Evolutionary conservation across 2,329 filamentous ascomycete genomes (phyloP), one percentile per base, ranked within the genome.

Genomic region (Cordyceps javanica): DNA sequence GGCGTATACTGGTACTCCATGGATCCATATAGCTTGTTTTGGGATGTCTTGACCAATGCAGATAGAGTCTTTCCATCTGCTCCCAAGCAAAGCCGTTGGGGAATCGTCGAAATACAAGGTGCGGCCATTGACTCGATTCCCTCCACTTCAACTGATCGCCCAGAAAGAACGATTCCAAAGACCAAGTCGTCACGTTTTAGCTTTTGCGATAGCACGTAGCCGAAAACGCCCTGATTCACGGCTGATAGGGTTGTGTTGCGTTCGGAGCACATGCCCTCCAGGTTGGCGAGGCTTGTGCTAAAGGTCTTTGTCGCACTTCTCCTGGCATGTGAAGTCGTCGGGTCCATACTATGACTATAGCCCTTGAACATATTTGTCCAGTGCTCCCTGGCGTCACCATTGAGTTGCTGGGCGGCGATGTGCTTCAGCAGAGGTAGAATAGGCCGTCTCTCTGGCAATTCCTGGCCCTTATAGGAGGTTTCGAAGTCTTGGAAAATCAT

Each of bases 81-180:
- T 7, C 46, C 46, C 11, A 66, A 62, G 46, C 66, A 62, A 10
- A 73, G 63, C n/a, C 70, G 67, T 26, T 65, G 66, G 2, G 71
- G 70, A 21, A 73, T 66, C 5, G 71, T 73, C 2, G 68, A 70
- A 39, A 73, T 70, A 49, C 70, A 72, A 11, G 71, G 71, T 16
- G 69, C 61, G 6, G 71, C 60, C 11, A 73, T 68, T 0, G 63
- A 64, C 8, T 71, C 65, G 8, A 68, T 64, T 3, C 67, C 67
- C 13, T 66, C 60, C 21, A 64, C 61, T 5, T 65, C 58, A n/a
- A 60, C 34, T 10, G 54, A 57, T 13, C 58, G 58, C 11, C 58
- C 58, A n/a, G 55, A 60, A 9, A 57, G 49, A 14, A 60, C 55
- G 3, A 60, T 42, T n/a, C 58, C 55, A 44, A 49, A 60, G 13